These are phyloP conservation scores for Sherardia arvensis DNA, from an alignment of 257 asterid species.

Conservation along the genomic window DNA sequence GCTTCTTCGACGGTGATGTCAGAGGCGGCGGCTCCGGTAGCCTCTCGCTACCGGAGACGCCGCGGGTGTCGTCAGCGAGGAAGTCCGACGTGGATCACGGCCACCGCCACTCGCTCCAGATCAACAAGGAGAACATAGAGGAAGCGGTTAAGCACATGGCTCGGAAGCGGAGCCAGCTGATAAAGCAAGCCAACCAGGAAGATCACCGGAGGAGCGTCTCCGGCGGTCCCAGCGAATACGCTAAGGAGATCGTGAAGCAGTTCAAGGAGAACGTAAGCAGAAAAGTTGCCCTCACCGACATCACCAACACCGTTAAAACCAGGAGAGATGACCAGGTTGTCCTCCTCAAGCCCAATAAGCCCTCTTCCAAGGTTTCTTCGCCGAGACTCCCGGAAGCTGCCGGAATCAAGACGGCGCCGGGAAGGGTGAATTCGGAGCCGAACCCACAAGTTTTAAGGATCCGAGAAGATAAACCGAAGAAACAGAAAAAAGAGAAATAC, in stretches of 20 bases:
- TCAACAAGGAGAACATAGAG: constrained; percentile 38
- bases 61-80: constrained; percentile 47
- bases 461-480: constrained; percentile 7
- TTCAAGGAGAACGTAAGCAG: constrained; percentile 48
- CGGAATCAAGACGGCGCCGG: background rate
- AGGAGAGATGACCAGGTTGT: constrained; percentile 40
- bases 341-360: constrained; percentile 34
- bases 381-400: constrained; percentile 35
- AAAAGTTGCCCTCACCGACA: constrained; percentile 46
- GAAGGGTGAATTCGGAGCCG: background rate
- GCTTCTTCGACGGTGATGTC: constrained; percentile 31
- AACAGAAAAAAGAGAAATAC: constrained; percentile 16
- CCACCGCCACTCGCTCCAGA: constrained; percentile 59
- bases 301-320: constrained; percentile 40
- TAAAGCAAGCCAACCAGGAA: constrained; percentile 9
- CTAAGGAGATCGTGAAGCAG: constrained; percentile 60
- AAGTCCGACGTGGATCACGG: constrained; percentile 72
- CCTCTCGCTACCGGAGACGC: constrained; percentile 69
- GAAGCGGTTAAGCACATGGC: constrained; percentile 17
- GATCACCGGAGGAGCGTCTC: constrained; percentile 31
- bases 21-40: constrained; percentile 24
- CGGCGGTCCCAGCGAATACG: constrained; percentile 37
- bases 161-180: constrained; percentile 2
- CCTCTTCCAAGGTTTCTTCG: constrained; percentile 22
- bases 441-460: constrained; percentile 11